phyloP scores from a whole-genome alignment of 176 grass and related monocot species.

The Musa beccarii region DNA sequence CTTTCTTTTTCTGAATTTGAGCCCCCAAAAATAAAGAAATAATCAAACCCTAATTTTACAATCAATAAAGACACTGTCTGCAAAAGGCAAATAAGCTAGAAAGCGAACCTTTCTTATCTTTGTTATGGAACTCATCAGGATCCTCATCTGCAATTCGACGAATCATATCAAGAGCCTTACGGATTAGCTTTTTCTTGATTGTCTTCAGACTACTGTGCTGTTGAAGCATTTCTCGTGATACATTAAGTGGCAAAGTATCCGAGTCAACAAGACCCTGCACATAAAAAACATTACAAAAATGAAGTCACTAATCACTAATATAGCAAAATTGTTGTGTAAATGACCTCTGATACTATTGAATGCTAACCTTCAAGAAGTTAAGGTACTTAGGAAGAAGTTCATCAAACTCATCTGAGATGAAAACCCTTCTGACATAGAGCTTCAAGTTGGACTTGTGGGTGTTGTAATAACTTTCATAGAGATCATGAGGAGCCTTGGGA shows the following conservation, averaged over 20 bases:
- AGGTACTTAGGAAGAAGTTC: conserved; percentile 91
- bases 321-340: background rate
- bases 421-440: conserved; percentile 91
- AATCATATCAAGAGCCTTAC: conserved; percentile 96
- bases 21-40: background rate
- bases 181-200: conserved; percentile 95
- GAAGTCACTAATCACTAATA: background rate
- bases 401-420: conserved; percentile 97
- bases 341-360: background rate
- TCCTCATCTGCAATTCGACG: conserved; percentile 83
- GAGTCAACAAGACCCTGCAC: conserved; percentile 87
- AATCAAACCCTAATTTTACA: background rate
- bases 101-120: conserved; percentile 68
- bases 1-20: conserved; percentile 54
- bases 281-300: background rate
- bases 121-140: conserved; percentile 85
- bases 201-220: conserved; percentile 92
- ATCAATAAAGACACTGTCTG: background rate
- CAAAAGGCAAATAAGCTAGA: background rate
- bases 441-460: conserved; percentile 82
- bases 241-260: conserved; percentile 89
- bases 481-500: conserved; percentile 83
- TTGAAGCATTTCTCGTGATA: conserved; percentile 97
- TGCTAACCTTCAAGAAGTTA: conserved; percentile 81
- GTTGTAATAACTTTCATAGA: conserved; percentile 98